Percentiles rank a stretch among this genome's conserved stretches.
Conservation (phyloP, 2,329 filamentous ascomycete genomes). For the Lachnellula suecica region DNA sequence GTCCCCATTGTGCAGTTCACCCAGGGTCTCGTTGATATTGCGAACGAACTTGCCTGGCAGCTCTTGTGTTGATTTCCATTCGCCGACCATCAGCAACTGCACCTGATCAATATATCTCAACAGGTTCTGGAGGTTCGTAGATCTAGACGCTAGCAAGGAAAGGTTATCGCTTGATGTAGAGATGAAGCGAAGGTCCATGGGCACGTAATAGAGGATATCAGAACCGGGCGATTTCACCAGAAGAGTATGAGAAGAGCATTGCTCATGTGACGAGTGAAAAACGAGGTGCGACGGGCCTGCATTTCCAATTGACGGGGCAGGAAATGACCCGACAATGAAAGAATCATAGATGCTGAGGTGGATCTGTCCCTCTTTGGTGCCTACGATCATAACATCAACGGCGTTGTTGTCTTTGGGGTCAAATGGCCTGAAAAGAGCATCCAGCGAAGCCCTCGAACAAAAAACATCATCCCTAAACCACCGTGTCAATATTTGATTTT, state of each 20-base stretch:
- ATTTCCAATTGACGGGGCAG: constrained; percentile 38
- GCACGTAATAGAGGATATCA: constrained; percentile 59
- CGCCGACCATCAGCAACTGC: constrained; percentile 73
- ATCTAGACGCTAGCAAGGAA: constrained; percentile 80
- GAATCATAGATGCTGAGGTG: constrained; percentile 85
- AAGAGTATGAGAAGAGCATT: constrained; percentile 74
- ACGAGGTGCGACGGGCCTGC: constrained; percentile 36
- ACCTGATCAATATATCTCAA: constrained; percentile 82
- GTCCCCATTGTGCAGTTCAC: constrained; percentile 58
- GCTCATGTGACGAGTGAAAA: constrained; percentile 69
- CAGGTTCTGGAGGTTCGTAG: constrained; percentile 83
- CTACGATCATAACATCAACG: constrained; percentile 78
- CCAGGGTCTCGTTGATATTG: constrained; percentile 73
- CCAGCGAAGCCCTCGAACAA: constrained; percentile 32
- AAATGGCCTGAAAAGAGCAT: constrained; percentile 34
- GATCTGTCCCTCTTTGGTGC: constrained; percentile 67
- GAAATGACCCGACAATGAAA: constrained; percentile 72
- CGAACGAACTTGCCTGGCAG: constrained; percentile 76
- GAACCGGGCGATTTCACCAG: constrained; percentile 51
- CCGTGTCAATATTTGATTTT: constrained; percentile 7
- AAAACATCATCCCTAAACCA: constrained; percentile 35
- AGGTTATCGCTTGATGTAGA: constrained; percentile 76
- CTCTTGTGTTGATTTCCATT: constrained; percentile 82
- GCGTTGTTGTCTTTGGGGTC: constrained; percentile 65
- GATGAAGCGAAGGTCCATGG: constrained; percentile 82